Conservation (phyloP, 352 stramenopile species). For the Phytophthora gonapodyides region DNA sequence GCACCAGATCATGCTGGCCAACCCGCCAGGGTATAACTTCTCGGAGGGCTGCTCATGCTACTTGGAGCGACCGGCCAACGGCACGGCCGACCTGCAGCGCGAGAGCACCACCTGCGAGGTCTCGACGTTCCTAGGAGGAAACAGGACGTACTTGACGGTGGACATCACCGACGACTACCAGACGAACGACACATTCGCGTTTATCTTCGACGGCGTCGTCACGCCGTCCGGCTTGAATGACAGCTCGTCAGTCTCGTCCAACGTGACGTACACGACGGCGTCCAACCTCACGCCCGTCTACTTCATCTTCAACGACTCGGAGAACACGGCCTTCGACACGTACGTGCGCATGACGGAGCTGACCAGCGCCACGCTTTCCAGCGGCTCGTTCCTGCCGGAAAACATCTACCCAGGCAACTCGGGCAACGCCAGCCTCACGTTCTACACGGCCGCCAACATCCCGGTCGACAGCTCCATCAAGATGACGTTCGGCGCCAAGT, state of each 20-base stretch:
- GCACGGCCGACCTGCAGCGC: constrained; percentile 16
- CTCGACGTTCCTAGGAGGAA: constrained; percentile 47
- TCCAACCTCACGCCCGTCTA: constrained; percentile 72
- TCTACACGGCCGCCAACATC: constrained; percentile 73
- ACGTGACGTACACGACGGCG: constrained; percentile 50
- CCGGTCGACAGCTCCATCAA: constrained; percentile 53
- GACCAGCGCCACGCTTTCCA: constrained; percentile 52
- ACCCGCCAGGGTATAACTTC: constrained; percentile 70
- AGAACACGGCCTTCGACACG: constrained; percentile 70
- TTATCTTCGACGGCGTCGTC: constrained; percentile 68
- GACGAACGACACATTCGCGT: constrained; percentile 62
- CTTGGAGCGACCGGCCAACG: constrained; percentile 36
- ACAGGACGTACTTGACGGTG: constrained; percentile 68
- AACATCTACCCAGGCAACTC: constrained; percentile 87
- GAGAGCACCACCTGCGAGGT: constrained; percentile 49
- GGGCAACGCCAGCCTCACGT: constrained; percentile 75
- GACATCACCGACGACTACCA: constrained; percentile 57
- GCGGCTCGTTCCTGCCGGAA: constrained; percentile 77
- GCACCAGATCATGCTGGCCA: constrained; percentile 78
- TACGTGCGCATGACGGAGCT: constrained; percentile 67
- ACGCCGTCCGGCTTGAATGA: constrained; percentile 66
- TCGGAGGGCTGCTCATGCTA: constrained; percentile 46
- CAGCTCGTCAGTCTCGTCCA: constrained; percentile 26
- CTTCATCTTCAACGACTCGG: constrained; percentile 76
- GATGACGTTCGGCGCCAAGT: constrained; percentile 64